phyloP scores from a whole-genome alignment of 2,329 filamentous ascomycete species.

The Botrytis fabae region DNA sequence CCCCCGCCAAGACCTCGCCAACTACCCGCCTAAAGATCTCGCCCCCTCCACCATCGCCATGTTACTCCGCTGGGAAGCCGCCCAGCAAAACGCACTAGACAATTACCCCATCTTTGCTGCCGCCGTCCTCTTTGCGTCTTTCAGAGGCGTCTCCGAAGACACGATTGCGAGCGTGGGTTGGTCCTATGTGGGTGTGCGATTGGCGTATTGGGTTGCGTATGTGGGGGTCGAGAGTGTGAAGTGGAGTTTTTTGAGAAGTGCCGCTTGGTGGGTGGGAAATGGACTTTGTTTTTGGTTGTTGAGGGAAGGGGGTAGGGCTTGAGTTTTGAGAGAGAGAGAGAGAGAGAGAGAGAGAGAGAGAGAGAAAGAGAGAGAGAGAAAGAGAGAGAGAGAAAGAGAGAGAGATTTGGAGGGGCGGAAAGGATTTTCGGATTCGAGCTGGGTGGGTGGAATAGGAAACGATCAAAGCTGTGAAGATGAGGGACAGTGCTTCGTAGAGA shows the following conservation, averaged over 20 bases:
- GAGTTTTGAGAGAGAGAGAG: slow-evolving; percentile 40
- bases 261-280: slow-evolving; percentile 49
- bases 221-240: slow-evolving; percentile 43
- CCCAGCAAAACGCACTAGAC: slow-evolving; percentile 41
- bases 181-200: slow-evolving; percentile 45
- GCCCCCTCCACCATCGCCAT: slow-evolving; percentile 45
- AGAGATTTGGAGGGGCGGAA: neutral
- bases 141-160: slow-evolving; percentile 43
- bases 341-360: slow-evolving; percentile 28
- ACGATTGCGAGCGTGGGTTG: slow-evolving; percentile 45
- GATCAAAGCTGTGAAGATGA: neutral
- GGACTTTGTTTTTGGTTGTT: slow-evolving; percentile 44
- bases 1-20: slow-evolving; percentile 24
- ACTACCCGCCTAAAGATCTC: slow-evolving; percentile 42
- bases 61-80: neutral
- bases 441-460: fast-evolving
- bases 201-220: slow-evolving; percentile 46
- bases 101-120: slow-evolving; percentile 45
- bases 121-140: slow-evolving; percentile 44
- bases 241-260: slow-evolving; percentile 43
- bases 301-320: slow-evolving; percentile 39
- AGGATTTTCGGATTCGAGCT: neutral
- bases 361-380: slow-evolving; percentile 37
- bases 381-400: slow-evolving; percentile 37
- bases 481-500: neutral